phyloP scores from a whole-genome alignment of 768 basidiomycete species.

The Bullera alba region DNA sequence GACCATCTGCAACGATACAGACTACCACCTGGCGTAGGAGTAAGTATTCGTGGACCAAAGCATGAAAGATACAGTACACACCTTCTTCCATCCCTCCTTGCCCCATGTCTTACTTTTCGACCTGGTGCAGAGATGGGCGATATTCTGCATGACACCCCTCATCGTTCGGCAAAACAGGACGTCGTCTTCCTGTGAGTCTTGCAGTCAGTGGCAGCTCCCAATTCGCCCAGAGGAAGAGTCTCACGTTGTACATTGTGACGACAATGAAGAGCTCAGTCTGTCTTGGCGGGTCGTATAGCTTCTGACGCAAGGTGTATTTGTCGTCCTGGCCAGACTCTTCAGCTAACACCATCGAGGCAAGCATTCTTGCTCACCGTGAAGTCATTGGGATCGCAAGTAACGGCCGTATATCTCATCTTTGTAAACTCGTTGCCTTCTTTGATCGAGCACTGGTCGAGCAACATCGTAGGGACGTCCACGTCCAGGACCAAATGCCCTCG shows the following conservation, averaged over 20 bases:
- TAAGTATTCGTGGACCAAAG: background rate
- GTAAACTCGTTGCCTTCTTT: slow-evolving; percentile 75
- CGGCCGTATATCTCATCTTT: slow-evolving; percentile 92
- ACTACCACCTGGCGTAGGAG: slow-evolving; percentile 60
- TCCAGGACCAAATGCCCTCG: slow-evolving; percentile 85
- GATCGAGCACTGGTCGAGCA: slow-evolving; percentile 73
- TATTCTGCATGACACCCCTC: slow-evolving; percentile 93
- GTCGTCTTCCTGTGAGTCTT: slow-evolving; percentile 57
- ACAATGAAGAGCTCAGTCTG: slow-evolving; percentile 87
- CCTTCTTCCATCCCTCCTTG: slow-evolving; percentile 94
- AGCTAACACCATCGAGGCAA: no score
- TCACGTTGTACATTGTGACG: slow-evolving; percentile 94
- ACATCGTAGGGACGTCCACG: slow-evolving; percentile 71
- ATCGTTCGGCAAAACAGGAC: slow-evolving; percentile 79
- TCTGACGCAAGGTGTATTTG: slow-evolving; percentile 79
- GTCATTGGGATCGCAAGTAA: slow-evolving; percentile 89
- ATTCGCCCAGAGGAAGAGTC: slow-evolving; percentile 27
- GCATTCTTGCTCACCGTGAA: slow-evolving; percentile 52
- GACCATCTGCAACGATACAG: slow-evolving; percentile 81
- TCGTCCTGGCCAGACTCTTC: slow-evolving; percentile 50
- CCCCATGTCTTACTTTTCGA: slow-evolving; percentile 92
- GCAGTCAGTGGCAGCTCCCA: slow-evolving; percentile 3
- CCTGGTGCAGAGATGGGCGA: slow-evolving; percentile 78
- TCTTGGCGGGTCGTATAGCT: slow-evolving; percentile 66
- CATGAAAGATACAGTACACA: slow-evolving; percentile 8